These are phyloP conservation scores for Apophysomyces variabilis DNA, from an alignment of 371 early-diverging fungal genomes.

Conservation along the genomic window DNA sequence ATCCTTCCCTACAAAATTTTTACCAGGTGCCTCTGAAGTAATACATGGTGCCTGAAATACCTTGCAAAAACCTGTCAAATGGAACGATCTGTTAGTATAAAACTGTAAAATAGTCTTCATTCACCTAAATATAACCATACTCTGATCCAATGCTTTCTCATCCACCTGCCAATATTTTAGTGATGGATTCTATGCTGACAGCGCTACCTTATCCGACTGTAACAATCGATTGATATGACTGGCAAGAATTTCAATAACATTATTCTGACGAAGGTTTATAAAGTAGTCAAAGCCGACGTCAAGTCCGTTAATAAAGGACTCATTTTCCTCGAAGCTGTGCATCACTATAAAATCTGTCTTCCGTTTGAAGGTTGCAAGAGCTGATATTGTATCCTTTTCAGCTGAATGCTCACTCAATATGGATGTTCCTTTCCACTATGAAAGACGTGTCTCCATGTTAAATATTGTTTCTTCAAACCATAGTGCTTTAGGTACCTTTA, in stretches of 20 bases:
- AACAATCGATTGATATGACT: slow-evolving; percentile 36
- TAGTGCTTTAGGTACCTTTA: slow-evolving; percentile 36
- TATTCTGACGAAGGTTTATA: slow-evolving; percentile 81
- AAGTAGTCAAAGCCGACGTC: slow-evolving; percentile 85
- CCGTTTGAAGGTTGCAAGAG: slow-evolving; percentile 63
- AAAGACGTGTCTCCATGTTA: neutral
- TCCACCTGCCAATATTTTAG: slow-evolving; percentile 21
- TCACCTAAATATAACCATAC: slow-evolving; percentile 39
- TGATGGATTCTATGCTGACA: neutral
- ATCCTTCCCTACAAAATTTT: slow-evolving; percentile 70
- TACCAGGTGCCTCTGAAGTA: neutral
- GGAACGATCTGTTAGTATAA: neutral
- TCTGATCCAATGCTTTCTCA: slow-evolving; percentile 33
- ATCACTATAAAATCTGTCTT: slow-evolving; percentile 70
- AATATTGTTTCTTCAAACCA: neutral
- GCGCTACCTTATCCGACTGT: slow-evolving; percentile 28
- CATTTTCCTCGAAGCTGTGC: slow-evolving; percentile 69
- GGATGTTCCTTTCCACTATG: slow-evolving; percentile 34
- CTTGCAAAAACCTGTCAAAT: slow-evolving; percentile 74
- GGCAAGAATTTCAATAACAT: slow-evolving; percentile 82
- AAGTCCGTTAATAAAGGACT: slow-evolving; percentile 67
- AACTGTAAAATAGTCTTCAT: neutral
- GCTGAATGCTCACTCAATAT: slow-evolving; percentile 29
- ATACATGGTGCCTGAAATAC: slow-evolving; percentile 14
- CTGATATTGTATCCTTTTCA: slow-evolving; percentile 27